Evolutionary conservation across 257 asterid genomes (phyloP).

Genomic region (Solanum piurae): DNA sequence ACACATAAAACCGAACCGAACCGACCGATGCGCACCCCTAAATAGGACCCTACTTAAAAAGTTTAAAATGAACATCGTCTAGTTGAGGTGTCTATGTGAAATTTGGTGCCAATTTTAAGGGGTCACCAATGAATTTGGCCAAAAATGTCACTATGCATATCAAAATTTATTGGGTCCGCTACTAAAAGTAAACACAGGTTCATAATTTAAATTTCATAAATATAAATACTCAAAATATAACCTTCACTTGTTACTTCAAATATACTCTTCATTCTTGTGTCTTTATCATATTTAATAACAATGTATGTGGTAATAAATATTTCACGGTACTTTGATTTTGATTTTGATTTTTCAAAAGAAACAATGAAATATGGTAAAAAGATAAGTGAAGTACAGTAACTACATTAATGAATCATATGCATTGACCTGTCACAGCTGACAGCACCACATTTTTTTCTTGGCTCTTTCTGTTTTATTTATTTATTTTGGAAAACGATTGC

Average conservation of each 20-base stretch:
- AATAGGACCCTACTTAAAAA: no score
- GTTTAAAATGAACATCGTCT: no score
- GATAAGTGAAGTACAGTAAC: neutral
- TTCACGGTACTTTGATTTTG: neutral
- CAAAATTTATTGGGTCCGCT: no score
- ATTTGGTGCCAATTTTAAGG: no score
- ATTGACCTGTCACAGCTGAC: neutral
- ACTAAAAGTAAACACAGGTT: neutral
- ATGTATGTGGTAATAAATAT: neutral
- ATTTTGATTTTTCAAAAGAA: neutral
- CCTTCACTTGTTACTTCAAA: neutral
- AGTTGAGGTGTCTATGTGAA: no score
- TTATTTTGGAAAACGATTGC: neutral
- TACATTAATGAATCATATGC: neutral
- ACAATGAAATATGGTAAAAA: neutral
- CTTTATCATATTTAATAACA: neutral
- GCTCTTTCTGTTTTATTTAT: neutral
- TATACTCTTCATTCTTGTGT: neutral
- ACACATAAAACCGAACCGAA: no score
- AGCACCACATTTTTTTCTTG: neutral
- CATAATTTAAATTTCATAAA: no score
- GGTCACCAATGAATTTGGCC: no score
- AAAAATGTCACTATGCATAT: neutral
- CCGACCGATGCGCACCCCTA: no score
- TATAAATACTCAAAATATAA: no score